Evolutionary conservation across 2,329 filamentous ascomycete species (phyloP).

Genomic region (Fusarium scirpi): DNA sequence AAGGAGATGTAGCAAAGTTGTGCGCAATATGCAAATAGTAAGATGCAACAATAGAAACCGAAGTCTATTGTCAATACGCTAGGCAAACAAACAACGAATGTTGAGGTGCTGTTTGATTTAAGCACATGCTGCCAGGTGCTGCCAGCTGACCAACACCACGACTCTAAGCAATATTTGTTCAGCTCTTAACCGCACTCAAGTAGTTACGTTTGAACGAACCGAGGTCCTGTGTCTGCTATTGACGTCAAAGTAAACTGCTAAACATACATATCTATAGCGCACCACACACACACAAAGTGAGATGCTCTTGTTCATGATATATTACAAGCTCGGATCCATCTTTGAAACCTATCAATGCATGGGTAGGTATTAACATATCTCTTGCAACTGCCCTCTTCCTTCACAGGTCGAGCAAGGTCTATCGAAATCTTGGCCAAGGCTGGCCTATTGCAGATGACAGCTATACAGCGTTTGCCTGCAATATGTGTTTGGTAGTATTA

Average conservation of each 20-base stretch:
- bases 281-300: not conserved
- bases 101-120: not conserved
- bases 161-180: not conserved
- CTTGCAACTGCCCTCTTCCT: not conserved
- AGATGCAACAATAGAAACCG: not conserved
- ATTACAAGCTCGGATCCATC: not conserved
- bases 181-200: not conserved
- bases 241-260: not conserved
- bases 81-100: constrained; percentile 18
- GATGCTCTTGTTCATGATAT: not conserved
- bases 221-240: not conserved
- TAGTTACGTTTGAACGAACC: not conserved
- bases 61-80: not conserved
- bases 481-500: not conserved
- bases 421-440: not conserved
- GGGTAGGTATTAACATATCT: not conserved
- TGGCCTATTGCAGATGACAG: not conserved
- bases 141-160: constrained; percentile 4
- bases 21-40: not conserved
- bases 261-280: not conserved
- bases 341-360: not conserved
- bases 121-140: constrained; percentile 6
- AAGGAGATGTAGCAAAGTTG: not conserved
- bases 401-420: not conserved
- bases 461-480: not conserved